Conservation (phyloP, 2,329 filamentous ascomycete genomes). For the Aciculosporium take region DNA sequence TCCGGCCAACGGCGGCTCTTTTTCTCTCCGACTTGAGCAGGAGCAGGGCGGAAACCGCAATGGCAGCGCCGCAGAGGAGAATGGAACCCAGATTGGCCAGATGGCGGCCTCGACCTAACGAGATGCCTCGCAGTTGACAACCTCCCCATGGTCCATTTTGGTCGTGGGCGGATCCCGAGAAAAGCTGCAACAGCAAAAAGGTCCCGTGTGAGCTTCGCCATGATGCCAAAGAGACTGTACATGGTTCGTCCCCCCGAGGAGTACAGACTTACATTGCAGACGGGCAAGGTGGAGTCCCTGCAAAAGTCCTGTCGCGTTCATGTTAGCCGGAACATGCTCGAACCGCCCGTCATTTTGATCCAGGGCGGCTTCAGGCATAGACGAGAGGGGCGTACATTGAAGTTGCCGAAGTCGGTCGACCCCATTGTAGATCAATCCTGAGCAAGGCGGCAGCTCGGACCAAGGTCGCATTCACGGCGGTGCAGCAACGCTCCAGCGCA, state of each 20-base stretch:
- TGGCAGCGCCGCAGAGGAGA: constrained; percentile 63
- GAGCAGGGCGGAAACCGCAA: constrained; percentile 51
- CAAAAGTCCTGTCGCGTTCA: constrained; percentile 53
- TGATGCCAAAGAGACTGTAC: too few species aligned
- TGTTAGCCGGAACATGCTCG: constrained; percentile 11
- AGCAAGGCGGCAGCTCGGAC: constrained; percentile 9
- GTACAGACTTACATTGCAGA: constrained; percentile 81
- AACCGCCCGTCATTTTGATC: not conserved
- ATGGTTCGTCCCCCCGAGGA: too few species aligned
- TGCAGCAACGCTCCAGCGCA: not conserved
- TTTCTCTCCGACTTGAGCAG: constrained; percentile 75
- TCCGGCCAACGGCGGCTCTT: constrained; percentile 82
- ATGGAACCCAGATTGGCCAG: constrained; percentile 91
- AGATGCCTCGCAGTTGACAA: constrained; percentile 64
- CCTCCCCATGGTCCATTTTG: constrained; percentile 48
- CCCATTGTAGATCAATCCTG: constrained; percentile 34
- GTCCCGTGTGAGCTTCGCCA: too few species aligned
- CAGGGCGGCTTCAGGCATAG: not conserved
- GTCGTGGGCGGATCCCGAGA: constrained; percentile 47
- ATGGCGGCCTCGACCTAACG: constrained; percentile 47
- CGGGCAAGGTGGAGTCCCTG: constrained; percentile 66
- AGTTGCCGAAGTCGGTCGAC: constrained; percentile 47
- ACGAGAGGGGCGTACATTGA: constrained; percentile 31
- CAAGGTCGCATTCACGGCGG: constrained; percentile 2
- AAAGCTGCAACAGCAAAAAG: constrained; percentile 14